phyloP scores from a whole-genome alignment of 2,329 filamentous ascomycete species.

The Atkinsonella hypoxylon region DNA sequence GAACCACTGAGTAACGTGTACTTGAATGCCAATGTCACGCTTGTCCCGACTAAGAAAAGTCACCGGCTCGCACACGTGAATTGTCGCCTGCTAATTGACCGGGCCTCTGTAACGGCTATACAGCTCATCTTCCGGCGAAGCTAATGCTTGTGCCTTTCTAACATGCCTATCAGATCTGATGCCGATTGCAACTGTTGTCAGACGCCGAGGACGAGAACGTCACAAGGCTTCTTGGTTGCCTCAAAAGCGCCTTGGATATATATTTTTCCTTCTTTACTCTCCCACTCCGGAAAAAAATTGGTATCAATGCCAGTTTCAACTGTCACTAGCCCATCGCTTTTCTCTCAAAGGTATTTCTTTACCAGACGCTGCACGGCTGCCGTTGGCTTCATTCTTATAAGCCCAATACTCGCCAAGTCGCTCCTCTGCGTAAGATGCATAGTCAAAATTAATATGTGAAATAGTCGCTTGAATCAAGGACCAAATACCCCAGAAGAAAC shows the following conservation, averaged over 20 bases:
- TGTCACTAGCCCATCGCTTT: constrained; percentile 54
- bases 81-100: background rate
- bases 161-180: background rate
- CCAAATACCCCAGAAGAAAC: constrained; percentile 91
- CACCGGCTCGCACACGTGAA: background rate
- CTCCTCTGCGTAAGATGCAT: constrained; percentile 78
- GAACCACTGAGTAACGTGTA: background rate
- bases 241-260: background rate
- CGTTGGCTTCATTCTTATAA: constrained; percentile 67
- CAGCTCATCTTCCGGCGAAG: background rate
- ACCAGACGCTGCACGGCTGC: constrained; percentile 38
- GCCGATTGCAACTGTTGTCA: background rate
- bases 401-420: constrained; percentile 86
- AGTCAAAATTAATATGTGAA: constrained; percentile 93
- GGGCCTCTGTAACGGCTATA: background rate
- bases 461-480: constrained; percentile 89
- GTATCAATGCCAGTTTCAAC: constrained; percentile 9
- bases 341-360: constrained; percentile 63
- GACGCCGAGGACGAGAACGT: background rate
- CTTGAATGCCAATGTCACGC: constrained; percentile 5
- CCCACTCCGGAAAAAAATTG: background rate
- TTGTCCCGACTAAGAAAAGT: background rate
- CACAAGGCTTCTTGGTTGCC: background rate
- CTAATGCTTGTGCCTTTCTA: background rate
- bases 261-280: background rate